These are phyloP conservation scores for Paraconiothyrium brasiliense DNA, from an alignment of 2,329 filamentous ascomycete genomes.

Conservation along the genomic window DNA sequence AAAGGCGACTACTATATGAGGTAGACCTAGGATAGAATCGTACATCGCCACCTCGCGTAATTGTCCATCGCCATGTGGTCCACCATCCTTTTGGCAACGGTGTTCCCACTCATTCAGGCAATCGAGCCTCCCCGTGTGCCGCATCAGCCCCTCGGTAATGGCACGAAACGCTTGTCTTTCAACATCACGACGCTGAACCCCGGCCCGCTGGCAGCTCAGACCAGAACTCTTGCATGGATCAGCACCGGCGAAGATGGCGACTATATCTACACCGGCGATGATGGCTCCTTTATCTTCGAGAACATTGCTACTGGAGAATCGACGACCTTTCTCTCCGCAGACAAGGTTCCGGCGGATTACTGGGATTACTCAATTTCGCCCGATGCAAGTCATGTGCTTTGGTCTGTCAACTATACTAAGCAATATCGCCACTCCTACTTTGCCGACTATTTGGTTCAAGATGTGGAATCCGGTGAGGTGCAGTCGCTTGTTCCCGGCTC, in stretches of 20 bases:
- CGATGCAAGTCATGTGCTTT: constrained; percentile 67
- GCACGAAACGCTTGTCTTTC: constrained; percentile 66
- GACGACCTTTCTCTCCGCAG: constrained; percentile 66
- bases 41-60: not conserved
- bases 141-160: constrained; percentile 65
- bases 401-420: constrained; percentile 72
- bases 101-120: constrained; percentile 38
- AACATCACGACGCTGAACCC: constrained; percentile 65
- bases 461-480: constrained; percentile 65
- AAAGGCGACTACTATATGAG: not conserved
- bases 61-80: constrained; percentile 36
- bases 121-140: constrained; percentile 64
- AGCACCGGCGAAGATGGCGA: constrained; percentile 68
- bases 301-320: constrained; percentile 68
- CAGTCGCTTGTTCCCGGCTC: constrained; percentile 68
- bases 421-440: constrained; percentile 75
- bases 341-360: constrained; percentile 65
- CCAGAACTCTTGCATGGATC: constrained; percentile 65
- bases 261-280: constrained; percentile 63
- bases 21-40: too few relatives aligned
- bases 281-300: constrained; percentile 66
- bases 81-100: constrained; percentile 37
- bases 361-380: constrained; percentile 70
- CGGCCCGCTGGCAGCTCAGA: constrained; percentile 52
- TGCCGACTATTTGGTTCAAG: constrained; percentile 71